These are phyloP conservation scores for Cyclostephanos tholiformis DNA, from an alignment of 108 stramenopile species.

Conservation along the genomic window DNA sequence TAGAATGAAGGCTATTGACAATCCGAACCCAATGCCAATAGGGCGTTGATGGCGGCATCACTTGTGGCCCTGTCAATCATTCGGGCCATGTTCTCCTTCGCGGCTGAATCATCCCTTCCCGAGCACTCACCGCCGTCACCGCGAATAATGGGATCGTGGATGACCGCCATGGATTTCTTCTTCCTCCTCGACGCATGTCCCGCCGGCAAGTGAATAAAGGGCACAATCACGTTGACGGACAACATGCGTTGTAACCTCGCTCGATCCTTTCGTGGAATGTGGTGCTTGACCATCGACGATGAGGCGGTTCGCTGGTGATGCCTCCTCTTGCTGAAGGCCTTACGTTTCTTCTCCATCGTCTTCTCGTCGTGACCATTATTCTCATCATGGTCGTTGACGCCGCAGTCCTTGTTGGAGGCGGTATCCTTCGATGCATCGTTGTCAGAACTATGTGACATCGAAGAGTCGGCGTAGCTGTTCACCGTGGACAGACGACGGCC, in stretches of 20 bases:
- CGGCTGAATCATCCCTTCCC: not conserved
- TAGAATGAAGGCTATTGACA: not conserved
- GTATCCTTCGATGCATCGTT: not conserved
- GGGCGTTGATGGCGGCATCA: conserved; percentile 8
- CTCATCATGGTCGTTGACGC: too few relatives aligned
- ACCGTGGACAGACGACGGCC: too few relatives aligned
- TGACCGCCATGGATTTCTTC: not conserved
- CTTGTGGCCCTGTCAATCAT: not conserved
- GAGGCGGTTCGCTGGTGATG: conserved; percentile 1
- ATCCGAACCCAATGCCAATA: conserved; percentile 14
- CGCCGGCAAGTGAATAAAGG: conserved; percentile 40
- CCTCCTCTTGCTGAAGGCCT: not conserved
- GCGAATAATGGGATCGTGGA: not conserved
- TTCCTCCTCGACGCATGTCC: conserved; percentile 4
- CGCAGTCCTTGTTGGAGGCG: conserved; percentile 3
- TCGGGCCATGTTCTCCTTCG: conserved; percentile 4
- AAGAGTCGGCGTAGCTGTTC: conserved; percentile 6
- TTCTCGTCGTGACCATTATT: not conserved
- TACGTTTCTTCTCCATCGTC: not conserved
- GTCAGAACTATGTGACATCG: conserved; percentile 3
- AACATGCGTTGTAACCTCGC: conserved; percentile 31
- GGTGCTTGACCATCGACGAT: not conserved
- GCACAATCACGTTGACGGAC: conserved; percentile 36
- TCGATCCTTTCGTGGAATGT: conserved; percentile 13
- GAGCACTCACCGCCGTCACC: not conserved